Conservation (phyloP, 192 early-diverging fungal genomes). For the Irineochytrium annulatum region DNA sequence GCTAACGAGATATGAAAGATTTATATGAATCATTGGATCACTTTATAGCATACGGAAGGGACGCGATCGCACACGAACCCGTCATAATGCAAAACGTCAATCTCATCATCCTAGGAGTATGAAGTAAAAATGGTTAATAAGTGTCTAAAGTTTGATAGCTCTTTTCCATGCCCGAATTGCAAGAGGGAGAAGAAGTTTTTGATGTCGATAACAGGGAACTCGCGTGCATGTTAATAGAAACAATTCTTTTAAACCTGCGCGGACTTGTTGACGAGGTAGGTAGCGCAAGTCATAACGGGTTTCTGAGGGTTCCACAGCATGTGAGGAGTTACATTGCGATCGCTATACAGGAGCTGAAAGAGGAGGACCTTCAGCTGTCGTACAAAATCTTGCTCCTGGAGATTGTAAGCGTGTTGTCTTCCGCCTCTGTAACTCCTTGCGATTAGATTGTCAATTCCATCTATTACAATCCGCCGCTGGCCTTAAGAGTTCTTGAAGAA, state of each 20-base stretch:
- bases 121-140: background rate
- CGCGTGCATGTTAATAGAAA: background rate
- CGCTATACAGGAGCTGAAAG: background rate
- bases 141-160: background rate
- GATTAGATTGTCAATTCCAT: background rate
- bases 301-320: background rate
- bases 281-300: background rate
- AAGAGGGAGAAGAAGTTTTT: background rate
- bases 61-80: constrained; percentile 12
- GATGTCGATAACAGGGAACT: too few species aligned
- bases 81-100: background rate
- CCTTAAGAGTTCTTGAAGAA: background rate
- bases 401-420: background rate
- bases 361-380: background rate
- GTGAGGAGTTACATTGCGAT: background rate
- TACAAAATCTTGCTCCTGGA: background rate
- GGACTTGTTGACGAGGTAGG: background rate
- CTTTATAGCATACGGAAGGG: constrained; percentile 82
- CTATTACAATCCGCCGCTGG: background rate
- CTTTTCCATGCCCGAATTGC: background rate
- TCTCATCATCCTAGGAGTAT: background rate
- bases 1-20: constrained; percentile 36
- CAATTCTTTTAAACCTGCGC: background rate
- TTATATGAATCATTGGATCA: constrained; percentile 90
- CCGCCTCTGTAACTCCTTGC: background rate